These are phyloP conservation scores for Scheffersomyces titani DNA, from an alignment of 1,139 yeast species.

Conservation along the genomic window DNA sequence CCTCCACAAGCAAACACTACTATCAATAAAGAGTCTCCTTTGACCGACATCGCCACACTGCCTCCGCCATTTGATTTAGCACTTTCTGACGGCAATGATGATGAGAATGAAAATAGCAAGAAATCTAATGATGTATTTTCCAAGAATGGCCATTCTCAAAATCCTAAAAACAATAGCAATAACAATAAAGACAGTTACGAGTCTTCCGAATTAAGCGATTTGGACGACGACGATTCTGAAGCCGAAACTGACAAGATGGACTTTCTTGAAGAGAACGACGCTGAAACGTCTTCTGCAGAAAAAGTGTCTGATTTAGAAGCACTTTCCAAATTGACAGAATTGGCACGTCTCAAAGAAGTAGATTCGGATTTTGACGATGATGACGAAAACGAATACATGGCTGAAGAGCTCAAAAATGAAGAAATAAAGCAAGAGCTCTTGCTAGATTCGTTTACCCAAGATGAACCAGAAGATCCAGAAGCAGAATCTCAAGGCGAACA, in stretches of 20 bases:
- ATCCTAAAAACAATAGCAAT: slow-evolving; percentile 14
- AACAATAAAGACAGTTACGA: slow-evolving; percentile 29
- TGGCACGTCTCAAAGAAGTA: slow-evolving; percentile 43
- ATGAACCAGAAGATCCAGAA: slow-evolving; percentile 7
- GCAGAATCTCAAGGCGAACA: slow-evolving; percentile 10
- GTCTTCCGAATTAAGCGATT: slow-evolving; percentile 54
- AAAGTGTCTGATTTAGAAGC: slow-evolving; percentile 41
- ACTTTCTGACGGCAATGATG: slow-evolving; percentile 11
- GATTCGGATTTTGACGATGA: slow-evolving; percentile 28
- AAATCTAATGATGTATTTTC: background rate
- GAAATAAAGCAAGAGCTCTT: slow-evolving; percentile 2
- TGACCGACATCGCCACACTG: slow-evolving; percentile 43
- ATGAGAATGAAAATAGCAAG: slow-evolving; percentile 4
- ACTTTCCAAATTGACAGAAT: slow-evolving; percentile 40
- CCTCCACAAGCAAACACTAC: slow-evolving; percentile 3
- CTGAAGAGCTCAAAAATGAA: slow-evolving; percentile 12
- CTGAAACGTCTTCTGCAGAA: slow-evolving; percentile 17
- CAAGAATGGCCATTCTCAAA: background rate
- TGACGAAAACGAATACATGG: slow-evolving; percentile 5
- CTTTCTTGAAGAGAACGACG: slow-evolving; percentile 37
- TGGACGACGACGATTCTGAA: slow-evolving; percentile 69
- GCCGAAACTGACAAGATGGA: slow-evolving; percentile 83
- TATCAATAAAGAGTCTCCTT: slow-evolving; percentile 30
- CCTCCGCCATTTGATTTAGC: slow-evolving; percentile 37
- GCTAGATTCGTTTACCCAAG: slow-evolving; percentile 1